These are phyloP conservation scores for Corymbia calophylla DNA, from an alignment of 441 rosid genomes.

Conservation along the genomic window DNA sequence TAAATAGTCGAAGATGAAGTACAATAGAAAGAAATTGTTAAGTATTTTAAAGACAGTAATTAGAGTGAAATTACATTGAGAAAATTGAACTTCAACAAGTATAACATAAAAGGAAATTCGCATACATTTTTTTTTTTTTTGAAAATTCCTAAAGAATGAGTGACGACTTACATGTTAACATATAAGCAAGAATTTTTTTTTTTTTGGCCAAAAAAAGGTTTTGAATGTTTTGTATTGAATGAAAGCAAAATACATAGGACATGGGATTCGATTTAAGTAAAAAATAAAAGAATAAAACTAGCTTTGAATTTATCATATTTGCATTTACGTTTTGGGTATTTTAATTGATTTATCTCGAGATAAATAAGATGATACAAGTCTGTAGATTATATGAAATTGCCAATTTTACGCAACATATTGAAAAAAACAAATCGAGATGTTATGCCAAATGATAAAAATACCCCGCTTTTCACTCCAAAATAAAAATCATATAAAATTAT, in stretches of 20 bases:
- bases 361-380: too few species aligned
- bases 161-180: too few species aligned
- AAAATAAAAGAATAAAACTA: background rate
- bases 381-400: too few species aligned
- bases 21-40: background rate
- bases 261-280: background rate
- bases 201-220: too few species aligned
- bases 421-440: background rate
- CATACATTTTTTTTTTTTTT: background rate
- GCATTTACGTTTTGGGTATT: background rate
- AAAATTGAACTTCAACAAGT: background rate
- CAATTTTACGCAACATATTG: background rate
- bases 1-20: background rate
- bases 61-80: background rate
- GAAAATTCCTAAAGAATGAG: too few species aligned
- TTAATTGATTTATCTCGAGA: too few species aligned
- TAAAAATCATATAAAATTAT: background rate
- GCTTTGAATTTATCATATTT: background rate
- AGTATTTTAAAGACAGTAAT: background rate
- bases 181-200: too few species aligned
- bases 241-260: rapidly evolving
- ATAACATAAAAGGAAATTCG: background rate
- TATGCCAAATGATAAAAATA: background rate
- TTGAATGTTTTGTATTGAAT: background rate
- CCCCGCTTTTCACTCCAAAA: too few species aligned